Conservation (phyloP, 495 filamentous ascomycete species). For the Neurospora terricola region DNA sequence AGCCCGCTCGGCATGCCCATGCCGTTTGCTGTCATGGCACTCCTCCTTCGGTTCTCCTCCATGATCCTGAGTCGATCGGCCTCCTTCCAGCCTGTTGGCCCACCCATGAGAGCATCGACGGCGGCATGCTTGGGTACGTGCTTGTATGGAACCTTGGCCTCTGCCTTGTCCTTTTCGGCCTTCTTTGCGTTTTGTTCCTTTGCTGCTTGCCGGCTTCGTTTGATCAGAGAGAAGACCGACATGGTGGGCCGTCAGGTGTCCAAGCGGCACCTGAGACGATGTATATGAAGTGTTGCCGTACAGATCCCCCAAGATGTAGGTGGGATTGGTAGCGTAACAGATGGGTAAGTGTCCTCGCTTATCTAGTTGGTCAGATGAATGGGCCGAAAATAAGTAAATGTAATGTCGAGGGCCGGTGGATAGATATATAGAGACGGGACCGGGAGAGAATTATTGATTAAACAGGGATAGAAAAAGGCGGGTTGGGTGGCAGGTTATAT, state of each 20-base stretch:
- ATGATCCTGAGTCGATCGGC: conserved; percentile 30
- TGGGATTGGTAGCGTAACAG: not conserved
- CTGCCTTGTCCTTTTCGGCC: conserved; percentile 30
- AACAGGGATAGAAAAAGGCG: not conserved
- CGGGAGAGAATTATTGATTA: not conserved
- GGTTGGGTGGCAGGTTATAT: not conserved
- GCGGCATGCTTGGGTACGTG: conserved; percentile 50
- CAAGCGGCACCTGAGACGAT: not conserved
- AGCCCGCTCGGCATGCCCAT: conserved; percentile 19
- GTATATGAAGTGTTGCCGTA: not conserved
- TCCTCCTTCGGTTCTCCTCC: conserved; percentile 34
- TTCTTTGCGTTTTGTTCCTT: conserved; percentile 39
- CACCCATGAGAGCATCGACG: conserved; percentile 43
- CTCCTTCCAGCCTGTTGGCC: conserved; percentile 39
- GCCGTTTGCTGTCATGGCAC: conserved; percentile 27
- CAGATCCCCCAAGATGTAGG: not conserved
- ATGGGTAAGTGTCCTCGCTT: not conserved
- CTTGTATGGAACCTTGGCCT: conserved; percentile 37
- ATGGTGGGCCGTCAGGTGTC: conserved; percentile 17
- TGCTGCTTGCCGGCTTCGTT: conserved; percentile 35
- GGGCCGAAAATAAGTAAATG: not conserved
- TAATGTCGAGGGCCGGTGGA: not conserved
- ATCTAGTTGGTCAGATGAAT: not conserved
- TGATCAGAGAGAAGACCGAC: conserved; percentile 44
- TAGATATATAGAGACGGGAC: not conserved